Base-by-base conservation (phyloP, 2,329 filamentous ascomycete genomes). In the Calycina marina region DNA sequence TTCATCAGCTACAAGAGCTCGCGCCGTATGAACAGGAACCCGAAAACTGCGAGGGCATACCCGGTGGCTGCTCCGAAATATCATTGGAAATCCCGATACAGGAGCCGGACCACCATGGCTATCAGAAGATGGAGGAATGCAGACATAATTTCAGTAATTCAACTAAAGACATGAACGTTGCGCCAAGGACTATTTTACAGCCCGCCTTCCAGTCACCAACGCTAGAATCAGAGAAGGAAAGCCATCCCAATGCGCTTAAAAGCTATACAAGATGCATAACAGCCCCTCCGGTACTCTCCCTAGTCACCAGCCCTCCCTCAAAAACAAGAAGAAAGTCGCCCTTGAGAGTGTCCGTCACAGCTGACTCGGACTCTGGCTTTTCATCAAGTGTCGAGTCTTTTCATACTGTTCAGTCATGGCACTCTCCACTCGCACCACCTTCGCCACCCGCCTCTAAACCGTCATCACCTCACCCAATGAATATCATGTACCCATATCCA, bases 381-480 rank as follows among this genome's bases (percentile, higher is more conserved):
- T 67, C 66, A 6, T 60, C 64, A 4, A 57, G 58, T 17, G 57
- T 60, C 11, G 67, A 69, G 32, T 71, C 69, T 1, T 70, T 72
- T 39, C 65, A 68, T 44, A 68, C 61, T 35, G 56, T 61, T 4
- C 57, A 66, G 37, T 66, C 66, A 6, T 68, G 64, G 64, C 57
- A 63, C 39, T 62, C 64, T 14, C 55, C 59, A 6, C 48, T 57
- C 22, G 55, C 55, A 4, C 53, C 60, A 15, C 50, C 61, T 3
- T 60, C 61, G 14, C 59, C 58, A 4, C 66, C 65, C 3, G 59
- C 62, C 12, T 56, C 60, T 2, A 47, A 55, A 11, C 33, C 42
- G 13, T 60, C 61, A 4, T 56, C 56, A 16, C 54, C 59, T 8
- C n/a, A n/a, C n/a, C 39, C 47, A 3, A 49, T 47, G 8, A 40